Evolutionary conservation across 495 filamentous ascomycete species (phyloP).

Genomic region (Gamarada debralockiae): DNA sequence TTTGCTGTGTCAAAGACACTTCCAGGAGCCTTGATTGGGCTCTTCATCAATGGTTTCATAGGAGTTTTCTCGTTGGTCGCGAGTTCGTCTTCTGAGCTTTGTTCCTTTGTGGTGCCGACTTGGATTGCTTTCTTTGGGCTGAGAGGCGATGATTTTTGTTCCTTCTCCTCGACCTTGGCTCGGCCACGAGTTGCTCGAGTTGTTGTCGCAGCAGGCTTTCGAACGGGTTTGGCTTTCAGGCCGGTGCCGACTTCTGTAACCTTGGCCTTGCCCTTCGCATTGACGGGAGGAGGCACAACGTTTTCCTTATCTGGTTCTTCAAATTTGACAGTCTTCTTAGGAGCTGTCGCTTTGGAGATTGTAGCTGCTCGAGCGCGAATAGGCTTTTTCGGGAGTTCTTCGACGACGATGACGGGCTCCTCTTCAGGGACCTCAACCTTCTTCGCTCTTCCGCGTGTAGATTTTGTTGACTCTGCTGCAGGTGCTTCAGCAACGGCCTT

Average conservation of each 20-base stretch:
- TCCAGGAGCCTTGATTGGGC: slow-evolving; percentile 37
- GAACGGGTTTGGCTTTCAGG: slow-evolving; percentile 39
- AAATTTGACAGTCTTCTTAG: slow-evolving; percentile 54
- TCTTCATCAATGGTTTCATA: slow-evolving; percentile 42
- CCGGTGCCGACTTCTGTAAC: slow-evolving; percentile 31
- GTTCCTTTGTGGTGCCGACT: slow-evolving; percentile 29
- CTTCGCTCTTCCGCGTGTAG: slow-evolving; percentile 31
- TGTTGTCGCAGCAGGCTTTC: slow-evolving; percentile 23
- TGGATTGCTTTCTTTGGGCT: slow-evolving; percentile 57
- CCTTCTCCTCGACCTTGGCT: slow-evolving; percentile 12
- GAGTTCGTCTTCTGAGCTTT: slow-evolving; percentile 49
- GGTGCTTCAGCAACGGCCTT: slow-evolving; percentile 16
- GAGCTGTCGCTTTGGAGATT: slow-evolving; percentile 23
- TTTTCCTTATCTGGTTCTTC: slow-evolving; percentile 56
- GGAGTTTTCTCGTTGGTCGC: slow-evolving; percentile 45
- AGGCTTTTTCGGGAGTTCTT: slow-evolving; percentile 25
- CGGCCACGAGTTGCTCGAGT: slow-evolving; percentile 22
- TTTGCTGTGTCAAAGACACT: slow-evolving; percentile 25
- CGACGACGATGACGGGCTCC: slow-evolving; percentile 24
- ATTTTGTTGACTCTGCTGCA: slow-evolving; percentile 24
- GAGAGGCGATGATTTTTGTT: slow-evolving; percentile 30
- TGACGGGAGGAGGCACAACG: slow-evolving; percentile 23
- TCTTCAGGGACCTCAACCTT: slow-evolving; percentile 16
- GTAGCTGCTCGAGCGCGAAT: slow-evolving; percentile 33
- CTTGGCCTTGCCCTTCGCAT: slow-evolving; percentile 26